A percentile compares a stretch with the other conserved stretches of the same genome.
These are phyloP conservation scores for Neofusicoccum sp. DNA, from an alignment of 2,329 filamentous ascomycete genomes.

Conservation along the genomic window DNA sequence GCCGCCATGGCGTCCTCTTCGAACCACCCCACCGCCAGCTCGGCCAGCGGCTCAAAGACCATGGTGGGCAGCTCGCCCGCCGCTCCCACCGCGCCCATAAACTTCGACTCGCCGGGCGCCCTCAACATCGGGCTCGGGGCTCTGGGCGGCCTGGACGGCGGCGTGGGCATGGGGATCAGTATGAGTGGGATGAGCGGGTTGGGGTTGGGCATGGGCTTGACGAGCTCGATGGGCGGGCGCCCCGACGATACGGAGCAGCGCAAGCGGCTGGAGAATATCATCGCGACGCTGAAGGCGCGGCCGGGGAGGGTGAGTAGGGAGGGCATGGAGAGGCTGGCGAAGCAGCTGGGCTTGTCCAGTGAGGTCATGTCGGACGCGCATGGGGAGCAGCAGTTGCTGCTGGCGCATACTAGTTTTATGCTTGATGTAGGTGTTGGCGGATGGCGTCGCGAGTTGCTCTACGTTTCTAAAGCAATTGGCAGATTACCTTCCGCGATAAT, in stretches of 20 bases:
- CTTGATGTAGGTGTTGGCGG: conserved; percentile 32
- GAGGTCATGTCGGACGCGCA: conserved; percentile 40
- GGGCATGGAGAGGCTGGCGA: conserved; percentile 69
- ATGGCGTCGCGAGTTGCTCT: not conserved
- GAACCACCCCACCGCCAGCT: conserved; percentile 21
- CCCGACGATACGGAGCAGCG: conserved; percentile 55
- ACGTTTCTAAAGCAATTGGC: not conserved
- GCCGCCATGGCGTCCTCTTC: conserved; percentile 5
- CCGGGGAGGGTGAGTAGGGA: conserved; percentile 72
- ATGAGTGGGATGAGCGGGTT: conserved; percentile 43
- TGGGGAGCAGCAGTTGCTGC: conserved; percentile 30
- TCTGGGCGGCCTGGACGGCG: conserved; percentile 41
- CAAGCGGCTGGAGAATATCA: conserved; percentile 57
- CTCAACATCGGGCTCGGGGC: conserved; percentile 32
- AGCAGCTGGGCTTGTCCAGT: conserved; percentile 57
- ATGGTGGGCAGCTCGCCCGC: conserved; percentile 24
- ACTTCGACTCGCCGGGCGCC: conserved; percentile 40
- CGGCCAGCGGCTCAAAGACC: conserved; percentile 12
- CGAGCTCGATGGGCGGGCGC: conserved; percentile 36
- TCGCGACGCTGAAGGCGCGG: conserved; percentile 65
- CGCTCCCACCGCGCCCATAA: conserved; percentile 28
- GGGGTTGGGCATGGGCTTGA: conserved; percentile 31
- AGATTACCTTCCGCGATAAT: conserved; percentile 1
- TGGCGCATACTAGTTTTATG: conserved; percentile 38
- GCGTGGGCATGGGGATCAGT: conserved; percentile 40